These are phyloP conservation scores for Citrullus colocynthis DNA, from an alignment of 306 rosid species.

Conservation along the genomic window DNA sequence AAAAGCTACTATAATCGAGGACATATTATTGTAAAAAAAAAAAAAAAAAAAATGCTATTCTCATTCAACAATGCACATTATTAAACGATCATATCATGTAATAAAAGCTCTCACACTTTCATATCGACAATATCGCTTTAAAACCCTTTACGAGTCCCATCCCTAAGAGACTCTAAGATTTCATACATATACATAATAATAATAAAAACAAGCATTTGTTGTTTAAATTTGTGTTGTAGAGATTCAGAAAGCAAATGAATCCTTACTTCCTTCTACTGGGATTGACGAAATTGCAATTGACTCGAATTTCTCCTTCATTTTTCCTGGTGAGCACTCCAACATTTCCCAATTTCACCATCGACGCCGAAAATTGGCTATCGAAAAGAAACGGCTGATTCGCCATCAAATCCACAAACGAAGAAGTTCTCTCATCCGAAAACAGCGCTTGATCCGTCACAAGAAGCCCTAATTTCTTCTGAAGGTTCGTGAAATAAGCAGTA, in stretches of 20 bases:
- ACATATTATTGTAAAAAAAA: too few species aligned
- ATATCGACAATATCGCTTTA: background rate
- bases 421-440: conserved; percentile 49
- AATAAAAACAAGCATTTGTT: too few species aligned
- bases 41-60: too few species aligned
- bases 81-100: background rate
- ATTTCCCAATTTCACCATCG: conserved; percentile 87
- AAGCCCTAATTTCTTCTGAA: conserved; percentile 53
- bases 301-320: conserved; percentile 63
- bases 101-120: background rate
- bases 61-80: background rate
- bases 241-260: too few species aligned
- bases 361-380: conserved; percentile 53
- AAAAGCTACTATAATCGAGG: too few species aligned
- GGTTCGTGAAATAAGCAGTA: conserved; percentile 46
- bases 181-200: background rate
- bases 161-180: background rate
- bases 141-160: background rate
- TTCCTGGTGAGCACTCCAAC: conserved; percentile 61
- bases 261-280: background rate
- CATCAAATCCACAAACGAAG: conserved; percentile 52
- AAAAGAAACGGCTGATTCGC: conserved; percentile 54
- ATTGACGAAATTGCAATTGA: conserved; percentile 55
- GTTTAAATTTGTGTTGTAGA: too few species aligned
- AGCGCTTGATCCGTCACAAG: conserved; percentile 60